Evolutionary conservation across 2,329 filamentous ascomycete genomes (phyloP).

Genomic region (Acephala macrosclerotiorum): DNA sequence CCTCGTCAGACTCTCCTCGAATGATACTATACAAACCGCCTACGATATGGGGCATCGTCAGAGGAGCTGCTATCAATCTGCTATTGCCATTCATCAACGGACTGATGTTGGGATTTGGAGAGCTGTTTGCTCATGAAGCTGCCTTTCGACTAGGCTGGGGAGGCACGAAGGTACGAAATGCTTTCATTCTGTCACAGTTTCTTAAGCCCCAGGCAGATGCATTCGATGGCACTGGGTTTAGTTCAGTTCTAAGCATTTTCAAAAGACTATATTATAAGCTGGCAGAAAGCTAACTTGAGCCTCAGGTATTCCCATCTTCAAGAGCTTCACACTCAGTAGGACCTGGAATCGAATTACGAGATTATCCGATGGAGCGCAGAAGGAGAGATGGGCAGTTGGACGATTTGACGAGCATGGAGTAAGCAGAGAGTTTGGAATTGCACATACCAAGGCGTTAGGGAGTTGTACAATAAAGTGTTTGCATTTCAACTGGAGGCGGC

Average conservation of each 20-base stretch:
- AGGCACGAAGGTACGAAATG: slow-evolving; percentile 80
- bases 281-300: neutral
- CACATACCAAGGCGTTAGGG: slow-evolving; percentile 37
- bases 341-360: slow-evolving; percentile 82
- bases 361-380: slow-evolving; percentile 60
- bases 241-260: neutral
- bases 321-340: slow-evolving; percentile 65
- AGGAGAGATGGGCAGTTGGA: slow-evolving; percentile 57
- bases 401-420: slow-evolving; percentile 67
- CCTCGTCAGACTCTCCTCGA: slow-evolving; percentile 67
- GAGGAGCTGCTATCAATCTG: slow-evolving; percentile 95
- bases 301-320: slow-evolving; percentile 43
- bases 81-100: slow-evolving; percentile 95
- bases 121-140: slow-evolving; percentile 94
- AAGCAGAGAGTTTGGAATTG: slow-evolving; percentile 23
- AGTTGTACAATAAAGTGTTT: slow-evolving; percentile 26
- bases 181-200: neutral
- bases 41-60: slow-evolving; percentile 83
- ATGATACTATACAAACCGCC: slow-evolving; percentile 90
- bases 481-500: neutral
- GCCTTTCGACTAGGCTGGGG: slow-evolving; percentile 94
- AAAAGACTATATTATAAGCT: neutral
- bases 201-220: neutral
- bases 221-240: neutral
- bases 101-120: slow-evolving; percentile 97